A percentile compares a stretch with the other conserved stretches of the same genome.
Evolutionary conservation across 441 rosid genomes (phyloP).

Genomic region (Melastoma candidum): DNA sequence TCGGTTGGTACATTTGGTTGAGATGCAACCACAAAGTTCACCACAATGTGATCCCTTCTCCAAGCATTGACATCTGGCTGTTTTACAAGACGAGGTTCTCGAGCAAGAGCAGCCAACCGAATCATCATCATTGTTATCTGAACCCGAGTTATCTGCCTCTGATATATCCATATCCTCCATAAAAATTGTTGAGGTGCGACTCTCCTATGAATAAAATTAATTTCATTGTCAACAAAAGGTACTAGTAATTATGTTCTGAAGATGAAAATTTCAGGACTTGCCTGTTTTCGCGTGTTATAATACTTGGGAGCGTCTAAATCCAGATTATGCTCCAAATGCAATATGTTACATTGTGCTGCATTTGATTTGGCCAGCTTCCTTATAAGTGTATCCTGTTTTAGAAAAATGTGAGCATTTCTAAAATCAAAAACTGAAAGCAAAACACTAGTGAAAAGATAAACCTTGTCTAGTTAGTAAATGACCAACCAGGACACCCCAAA

Average conservation of each 20-base stretch:
- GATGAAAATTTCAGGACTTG: conserved; percentile 10
- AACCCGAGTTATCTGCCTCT: conserved; percentile 60
- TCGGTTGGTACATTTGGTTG: conserved; percentile 62
- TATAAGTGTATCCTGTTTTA: conserved; percentile 37
- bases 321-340: conserved; percentile 8
- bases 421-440: conserved; percentile 4
- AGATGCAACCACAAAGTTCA: conserved; percentile 54
- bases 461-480: conserved; percentile 3
- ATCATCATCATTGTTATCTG: conserved; percentile 27
- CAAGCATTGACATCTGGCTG: conserved; percentile 73
- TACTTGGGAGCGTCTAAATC: conserved; percentile 29
- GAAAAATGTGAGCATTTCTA: background rate
- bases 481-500: too few relatives aligned
- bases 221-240: background rate
- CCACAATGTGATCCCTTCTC: conserved; percentile 55
- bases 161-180: conserved; percentile 91
- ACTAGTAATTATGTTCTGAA: background rate
- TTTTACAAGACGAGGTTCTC: conserved; percentile 61
- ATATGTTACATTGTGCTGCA: conserved; percentile 11
- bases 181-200: conserved; percentile 36
- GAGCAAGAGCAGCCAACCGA: conserved; percentile 79
- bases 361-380: conserved; percentile 25
- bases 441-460: background rate
- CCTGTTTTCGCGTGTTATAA: conserved; percentile 48
- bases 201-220: conserved; percentile 25